These are phyloP conservation scores for Abortiporus biennis DNA, from an alignment of 1,284 basidiomycete genomes.

Conservation along the genomic window DNA sequence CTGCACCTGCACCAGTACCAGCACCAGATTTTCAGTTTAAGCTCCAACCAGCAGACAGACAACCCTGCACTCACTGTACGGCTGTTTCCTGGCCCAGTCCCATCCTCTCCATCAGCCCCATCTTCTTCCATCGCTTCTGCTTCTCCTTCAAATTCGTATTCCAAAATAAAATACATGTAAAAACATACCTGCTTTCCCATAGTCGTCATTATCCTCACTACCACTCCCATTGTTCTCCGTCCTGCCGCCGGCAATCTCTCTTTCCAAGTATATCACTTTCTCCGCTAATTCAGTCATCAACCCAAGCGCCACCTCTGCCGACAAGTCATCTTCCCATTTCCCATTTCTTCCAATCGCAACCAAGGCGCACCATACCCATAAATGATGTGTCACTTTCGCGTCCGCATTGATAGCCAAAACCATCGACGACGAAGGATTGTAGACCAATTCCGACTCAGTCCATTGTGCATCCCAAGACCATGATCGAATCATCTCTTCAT, in stretches of 20 bases:
- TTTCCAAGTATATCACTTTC: neutral
- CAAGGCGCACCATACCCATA: constrained; percentile 25
- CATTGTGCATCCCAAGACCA: constrained; percentile 11
- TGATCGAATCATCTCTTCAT: neutral
- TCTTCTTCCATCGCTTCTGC: neutral
- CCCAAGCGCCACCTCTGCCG: neutral
- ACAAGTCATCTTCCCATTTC: constrained; percentile 1
- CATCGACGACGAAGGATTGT: too few species aligned
- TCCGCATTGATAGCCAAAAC: constrained; percentile 20
- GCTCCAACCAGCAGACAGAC: neutral
- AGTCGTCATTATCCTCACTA: neutral
- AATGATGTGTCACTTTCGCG: constrained; percentile 23
- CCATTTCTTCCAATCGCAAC: constrained; percentile 9
- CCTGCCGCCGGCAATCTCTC: neutral
- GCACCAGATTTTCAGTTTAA: neutral
- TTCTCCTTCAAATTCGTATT: too few species aligned
- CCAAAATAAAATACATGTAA: too few species aligned
- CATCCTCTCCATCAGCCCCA: neutral
- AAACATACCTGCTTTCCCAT: neutral
- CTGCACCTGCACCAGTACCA: neutral
- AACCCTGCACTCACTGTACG: neutral
- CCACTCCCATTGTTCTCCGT: neutral
- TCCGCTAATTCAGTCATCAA: constrained; percentile 1
- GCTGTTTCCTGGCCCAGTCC: neutral
- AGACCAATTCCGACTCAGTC: constrained; percentile 11